Percentiles rank a stretch among this genome's conserved stretches.
Conservation (phyloP, 2,329 filamentous ascomycete genomes). For the Verticillium nonalfalfae region DNA sequence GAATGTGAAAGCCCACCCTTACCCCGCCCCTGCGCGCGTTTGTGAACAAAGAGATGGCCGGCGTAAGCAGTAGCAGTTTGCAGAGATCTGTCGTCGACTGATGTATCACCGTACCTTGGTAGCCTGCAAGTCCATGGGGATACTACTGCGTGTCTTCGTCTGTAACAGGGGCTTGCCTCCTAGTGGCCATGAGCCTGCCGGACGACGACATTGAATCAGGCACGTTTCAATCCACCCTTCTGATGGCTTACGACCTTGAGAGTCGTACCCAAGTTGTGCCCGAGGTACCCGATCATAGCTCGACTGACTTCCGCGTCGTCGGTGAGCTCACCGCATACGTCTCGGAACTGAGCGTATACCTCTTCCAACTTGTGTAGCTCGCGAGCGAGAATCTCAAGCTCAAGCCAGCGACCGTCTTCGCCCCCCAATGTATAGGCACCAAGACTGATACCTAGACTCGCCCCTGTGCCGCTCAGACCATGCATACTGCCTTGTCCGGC, state of each 20-base stretch:
- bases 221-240: conserved; percentile 23
- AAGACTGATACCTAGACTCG: conserved; percentile 30
- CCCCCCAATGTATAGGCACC: conserved; percentile 37
- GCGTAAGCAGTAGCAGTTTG: background rate
- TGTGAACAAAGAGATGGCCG: background rate
- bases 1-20: background rate
- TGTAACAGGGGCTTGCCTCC: background rate
- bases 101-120: too few species aligned
- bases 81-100: too few species aligned
- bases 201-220: conserved; percentile 6
- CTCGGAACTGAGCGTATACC: conserved; percentile 36
- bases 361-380: conserved; percentile 41
- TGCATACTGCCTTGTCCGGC: background rate
- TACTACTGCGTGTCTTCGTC: background rate
- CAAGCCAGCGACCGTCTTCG: conserved; percentile 39
- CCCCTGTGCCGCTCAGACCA: conserved; percentile 5
- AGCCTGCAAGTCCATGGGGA: too few species aligned
- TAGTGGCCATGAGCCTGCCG: background rate
- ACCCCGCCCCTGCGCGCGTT: too few species aligned
- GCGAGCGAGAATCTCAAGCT: conserved; percentile 40
- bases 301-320: conserved; percentile 35
- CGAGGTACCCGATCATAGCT: conserved; percentile 38
- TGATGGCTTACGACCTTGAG: conserved; percentile 30
- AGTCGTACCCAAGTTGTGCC: conserved; percentile 33
- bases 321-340: conserved; percentile 30